Evolutionary conservation across 805 yeast genomes (phyloP), one percentile per base, ranked within the genome.

Genomic region (Starmerella geochares): DNA sequence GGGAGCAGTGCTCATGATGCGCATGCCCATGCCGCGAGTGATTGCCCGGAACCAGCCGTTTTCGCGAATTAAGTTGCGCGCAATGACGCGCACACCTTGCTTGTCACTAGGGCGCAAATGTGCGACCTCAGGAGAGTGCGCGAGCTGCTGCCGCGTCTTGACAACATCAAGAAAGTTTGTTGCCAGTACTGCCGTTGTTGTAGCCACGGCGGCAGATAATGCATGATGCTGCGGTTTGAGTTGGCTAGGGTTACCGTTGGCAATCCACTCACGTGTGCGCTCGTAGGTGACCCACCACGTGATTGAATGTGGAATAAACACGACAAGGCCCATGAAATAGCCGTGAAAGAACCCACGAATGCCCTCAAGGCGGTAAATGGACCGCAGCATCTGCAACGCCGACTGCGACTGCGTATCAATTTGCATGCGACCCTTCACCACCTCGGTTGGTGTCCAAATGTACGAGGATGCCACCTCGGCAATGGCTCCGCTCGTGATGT

Each of bases 271-370:
- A 21, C 56, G 51, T 21, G 48, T 20, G 27, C 53, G 53, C 56
- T 62, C 69, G 56, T 68, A 68, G 10, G 64, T 52, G 32, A 59
- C 63, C 73, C 73, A 69, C 70, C 71, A 69, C 13, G 66, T 68
- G 27, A 68, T 62, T 1, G 73, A 66, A 50, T 69, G 69, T 3
- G 73, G 73, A 16, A 70, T 56, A 54, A 67, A 69, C 28, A 69
- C 73, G 3, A 58, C 71, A 14, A 69, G 59, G 6, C 73, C 72
- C 71, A 70, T 65, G 66, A 68, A 66, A 54, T 70, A 70, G 10
- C 98, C 98, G 57, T 94, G 75, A 68, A 79, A 88, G 56, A 83
- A 73, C 3, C 96, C 97, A 49, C 65, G 68, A 41, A 83, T 20
- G 2, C 96, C 97, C 59, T 85, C 95, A 0, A 68, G 65, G 35